Evolutionary conservation across 2,329 filamentous ascomycete species (phyloP).

Genomic region (Aureobasidium sp.): DNA sequence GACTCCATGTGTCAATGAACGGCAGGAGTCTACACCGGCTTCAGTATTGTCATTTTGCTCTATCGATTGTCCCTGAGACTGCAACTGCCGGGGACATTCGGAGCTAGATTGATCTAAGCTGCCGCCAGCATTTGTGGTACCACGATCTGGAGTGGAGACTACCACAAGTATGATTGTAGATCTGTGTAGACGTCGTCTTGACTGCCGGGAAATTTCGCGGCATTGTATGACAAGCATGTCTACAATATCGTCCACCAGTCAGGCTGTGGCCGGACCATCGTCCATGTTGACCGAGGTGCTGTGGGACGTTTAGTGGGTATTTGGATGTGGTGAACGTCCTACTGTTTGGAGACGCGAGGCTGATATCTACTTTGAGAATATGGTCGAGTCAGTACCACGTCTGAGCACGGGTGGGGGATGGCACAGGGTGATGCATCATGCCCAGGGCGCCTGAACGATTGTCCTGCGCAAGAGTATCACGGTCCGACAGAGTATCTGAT

Average conservation of each 20-base stretch:
- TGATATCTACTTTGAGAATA: background rate
- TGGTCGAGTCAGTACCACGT: background rate
- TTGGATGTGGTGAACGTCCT: background rate
- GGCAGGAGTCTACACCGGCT: background rate
- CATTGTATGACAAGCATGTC: background rate
- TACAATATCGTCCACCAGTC: background rate
- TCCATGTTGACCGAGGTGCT: background rate
- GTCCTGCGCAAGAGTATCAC: background rate
- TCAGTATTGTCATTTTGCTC: background rate
- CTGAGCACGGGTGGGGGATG: background rate
- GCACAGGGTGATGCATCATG: background rate
- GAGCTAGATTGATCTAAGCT: background rate
- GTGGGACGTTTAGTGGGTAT: background rate
- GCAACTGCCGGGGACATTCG: background rate
- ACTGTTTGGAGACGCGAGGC: slow-evolving; percentile 7
- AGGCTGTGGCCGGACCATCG: too few species aligned
- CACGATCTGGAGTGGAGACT: background rate
- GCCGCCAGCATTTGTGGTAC: background rate
- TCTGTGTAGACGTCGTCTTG: background rate
- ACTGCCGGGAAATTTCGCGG: background rate
- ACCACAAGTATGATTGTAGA: background rate
- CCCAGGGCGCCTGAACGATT: background rate
- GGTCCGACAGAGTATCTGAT: background rate
- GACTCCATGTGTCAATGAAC: background rate
- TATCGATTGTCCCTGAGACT: background rate